phyloP scores from a whole-genome alignment of 306 rosid species.

The Cucurbita argyrosperma region DNA sequence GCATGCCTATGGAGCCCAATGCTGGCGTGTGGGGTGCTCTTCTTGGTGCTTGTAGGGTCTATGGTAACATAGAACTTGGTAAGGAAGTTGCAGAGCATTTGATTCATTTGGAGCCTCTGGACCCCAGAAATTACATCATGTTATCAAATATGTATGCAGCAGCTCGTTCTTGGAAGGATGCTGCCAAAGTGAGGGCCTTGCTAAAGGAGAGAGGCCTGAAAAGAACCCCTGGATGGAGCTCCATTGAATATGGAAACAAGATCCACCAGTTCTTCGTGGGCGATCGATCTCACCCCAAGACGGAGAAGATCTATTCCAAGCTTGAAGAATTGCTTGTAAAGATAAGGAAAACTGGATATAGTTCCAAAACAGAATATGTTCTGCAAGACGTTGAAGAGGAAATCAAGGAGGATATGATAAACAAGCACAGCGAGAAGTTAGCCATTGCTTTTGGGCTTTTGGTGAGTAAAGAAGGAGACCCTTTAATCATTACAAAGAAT shows the following conservation, averaged over 20 bases:
- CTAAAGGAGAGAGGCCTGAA: slow-evolving; percentile 43
- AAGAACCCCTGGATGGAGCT: slow-evolving; percentile 48
- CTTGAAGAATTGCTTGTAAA: slow-evolving; percentile 39
- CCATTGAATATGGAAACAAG: slow-evolving; percentile 42
- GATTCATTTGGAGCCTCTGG: slow-evolving; percentile 40
- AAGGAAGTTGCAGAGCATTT: slow-evolving; percentile 53
- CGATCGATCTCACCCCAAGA: slow-evolving; percentile 47
- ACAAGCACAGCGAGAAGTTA: slow-evolving; percentile 66
- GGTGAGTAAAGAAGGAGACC: slow-evolving; percentile 26
- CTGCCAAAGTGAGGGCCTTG: slow-evolving; percentile 45
- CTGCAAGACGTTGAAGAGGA: slow-evolving; percentile 56
- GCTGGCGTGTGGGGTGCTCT: slow-evolving; percentile 77
- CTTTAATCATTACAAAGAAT: slow-evolving; percentile 45
- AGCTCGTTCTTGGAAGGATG: slow-evolving; percentile 53
- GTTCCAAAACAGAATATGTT: slow-evolving; percentile 41
- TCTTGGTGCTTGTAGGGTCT: slow-evolving; percentile 58
- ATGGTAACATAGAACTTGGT: slow-evolving; percentile 41
- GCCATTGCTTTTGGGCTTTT: slow-evolving; percentile 72
- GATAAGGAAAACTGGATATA: slow-evolving; percentile 42
- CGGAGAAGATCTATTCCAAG: slow-evolving; percentile 40
- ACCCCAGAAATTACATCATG: slow-evolving; percentile 59
- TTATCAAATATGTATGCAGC: slow-evolving; percentile 55
- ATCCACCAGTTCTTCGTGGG: slow-evolving; percentile 42
- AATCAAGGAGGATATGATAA: slow-evolving; percentile 49
- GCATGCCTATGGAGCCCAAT: slow-evolving; percentile 60